Conservation (phyloP, 768 basidiomycete genomes). For the Aureoboletus auriporus region DNA sequence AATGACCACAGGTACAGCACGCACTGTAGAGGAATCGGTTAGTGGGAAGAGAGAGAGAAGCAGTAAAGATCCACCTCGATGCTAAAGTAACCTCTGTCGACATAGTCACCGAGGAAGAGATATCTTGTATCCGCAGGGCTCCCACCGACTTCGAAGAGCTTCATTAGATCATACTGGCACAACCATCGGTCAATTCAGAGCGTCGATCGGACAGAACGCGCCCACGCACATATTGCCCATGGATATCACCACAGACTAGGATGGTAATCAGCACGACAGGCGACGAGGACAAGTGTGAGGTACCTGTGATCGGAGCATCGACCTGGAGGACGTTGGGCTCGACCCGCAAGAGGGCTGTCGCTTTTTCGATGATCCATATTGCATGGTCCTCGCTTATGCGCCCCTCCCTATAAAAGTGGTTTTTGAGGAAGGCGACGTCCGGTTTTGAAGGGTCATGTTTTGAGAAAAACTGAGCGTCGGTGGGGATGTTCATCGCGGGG, state of each 20-base stretch:
- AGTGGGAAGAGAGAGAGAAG: not conserved
- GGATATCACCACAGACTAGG: slow-evolving; percentile 94
- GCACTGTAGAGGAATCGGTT: slow-evolving; percentile 51
- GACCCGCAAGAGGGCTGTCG: slow-evolving; percentile 72
- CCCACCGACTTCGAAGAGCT: slow-evolving; percentile 90
- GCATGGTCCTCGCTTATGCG: slow-evolving; percentile 93
- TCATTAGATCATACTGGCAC: slow-evolving; percentile 86
- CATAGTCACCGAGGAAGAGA: slow-evolving; percentile 90
- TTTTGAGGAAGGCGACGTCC: slow-evolving; percentile 94
- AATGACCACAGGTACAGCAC: slow-evolving; percentile 96
- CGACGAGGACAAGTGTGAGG: not conserved
- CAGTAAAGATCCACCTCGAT: slow-evolving; percentile 61
- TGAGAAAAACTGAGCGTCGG: slow-evolving; percentile 92
- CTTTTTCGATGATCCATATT: slow-evolving; percentile 85
- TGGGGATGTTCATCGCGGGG: slow-evolving; percentile 89
- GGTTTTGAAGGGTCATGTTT: slow-evolving; percentile 82
- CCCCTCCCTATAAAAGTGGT: slow-evolving; percentile 98
- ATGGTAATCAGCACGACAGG: slow-evolving; percentile 1
- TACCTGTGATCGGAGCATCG: slow-evolving; percentile 97
- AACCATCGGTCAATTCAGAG: slow-evolving; percentile 15
- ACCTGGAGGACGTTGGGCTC: slow-evolving; percentile 92
- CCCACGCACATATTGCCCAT: slow-evolving; percentile 91
- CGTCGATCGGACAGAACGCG: slow-evolving; percentile 2
- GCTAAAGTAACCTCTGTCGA: slow-evolving; percentile 91
- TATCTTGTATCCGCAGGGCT: slow-evolving; percentile 93